phyloP scores from a whole-genome alignment of 2,329 filamentous ascomycete genomes.

The Fusarium marasasianum region DNA sequence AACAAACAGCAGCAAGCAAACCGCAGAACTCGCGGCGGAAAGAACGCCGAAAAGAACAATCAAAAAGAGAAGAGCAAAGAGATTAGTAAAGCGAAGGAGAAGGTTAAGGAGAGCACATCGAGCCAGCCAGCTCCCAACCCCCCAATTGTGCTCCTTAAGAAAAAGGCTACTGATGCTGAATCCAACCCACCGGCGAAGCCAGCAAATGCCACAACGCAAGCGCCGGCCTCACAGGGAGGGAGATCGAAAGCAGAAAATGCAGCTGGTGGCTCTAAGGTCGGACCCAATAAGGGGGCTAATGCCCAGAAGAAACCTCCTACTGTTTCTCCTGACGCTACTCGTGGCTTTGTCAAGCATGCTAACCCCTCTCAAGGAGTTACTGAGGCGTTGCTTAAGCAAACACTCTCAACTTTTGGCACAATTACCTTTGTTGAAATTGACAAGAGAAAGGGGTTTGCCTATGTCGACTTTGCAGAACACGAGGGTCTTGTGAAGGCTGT shows the following conservation, averaged over 20 bases:
- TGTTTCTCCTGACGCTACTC: conserved; percentile 59
- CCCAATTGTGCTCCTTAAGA: conserved; percentile 56
- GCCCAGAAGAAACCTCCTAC: conserved; percentile 47
- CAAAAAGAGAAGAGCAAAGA: conserved; percentile 52
- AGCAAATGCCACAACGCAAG: conserved; percentile 37
- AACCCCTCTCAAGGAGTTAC: conserved; percentile 94
- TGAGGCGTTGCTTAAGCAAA: conserved; percentile 78
- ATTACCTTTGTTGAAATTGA: conserved; percentile 89
- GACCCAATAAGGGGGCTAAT: conserved; percentile 38
- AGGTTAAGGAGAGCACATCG: conserved; percentile 34
- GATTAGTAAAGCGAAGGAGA: conserved; percentile 36
- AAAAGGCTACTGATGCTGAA: conserved; percentile 44
- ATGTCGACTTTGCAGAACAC: conserved; percentile 84
- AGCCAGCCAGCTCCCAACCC: conserved; percentile 42
- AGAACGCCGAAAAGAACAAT: conserved; percentile 53
- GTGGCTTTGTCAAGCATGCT: conserved; percentile 82
- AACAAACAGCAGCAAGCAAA: conserved; percentile 43
- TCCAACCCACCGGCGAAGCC: conserved; percentile 37
- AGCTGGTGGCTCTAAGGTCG: conserved; percentile 27
- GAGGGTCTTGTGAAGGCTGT: conserved; percentile 81
- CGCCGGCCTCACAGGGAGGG: conserved; percentile 45
- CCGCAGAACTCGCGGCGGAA: conserved; percentile 50
- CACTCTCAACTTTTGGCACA: conserved; percentile 77
- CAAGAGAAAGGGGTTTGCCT: conserved; percentile 93
- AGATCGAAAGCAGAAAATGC: conserved; percentile 33